These are phyloP conservation scores for Rubia peregrina DNA, from an alignment of 305 asterid species.

Conservation along the genomic window DNA sequence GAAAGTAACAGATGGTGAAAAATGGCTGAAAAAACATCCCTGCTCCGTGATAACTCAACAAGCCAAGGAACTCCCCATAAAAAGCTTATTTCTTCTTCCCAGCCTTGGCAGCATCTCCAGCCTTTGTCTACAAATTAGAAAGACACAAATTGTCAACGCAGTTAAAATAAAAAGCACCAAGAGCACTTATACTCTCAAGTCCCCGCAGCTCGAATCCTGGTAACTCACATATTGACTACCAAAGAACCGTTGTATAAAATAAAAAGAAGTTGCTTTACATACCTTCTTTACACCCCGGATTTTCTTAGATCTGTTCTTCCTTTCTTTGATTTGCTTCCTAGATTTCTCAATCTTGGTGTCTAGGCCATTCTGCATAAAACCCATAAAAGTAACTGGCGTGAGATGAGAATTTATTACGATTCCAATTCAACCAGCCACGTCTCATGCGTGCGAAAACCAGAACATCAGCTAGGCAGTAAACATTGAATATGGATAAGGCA, in stretches of 20 bases:
- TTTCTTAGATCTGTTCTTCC: constrained; percentile 26
- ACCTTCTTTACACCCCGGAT: constrained; percentile 29
- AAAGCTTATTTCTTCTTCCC: constrained; percentile 21
- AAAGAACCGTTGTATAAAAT: not conserved
- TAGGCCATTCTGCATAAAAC: constrained; percentile 19
- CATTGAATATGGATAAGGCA: not conserved
- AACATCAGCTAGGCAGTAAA: not conserved
- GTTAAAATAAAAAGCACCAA: not conserved
- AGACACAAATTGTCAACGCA: not conserved
- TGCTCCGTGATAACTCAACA: not conserved
- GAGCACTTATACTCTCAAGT: not conserved
- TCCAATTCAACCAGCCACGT: not conserved
- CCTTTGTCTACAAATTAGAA: constrained; percentile 19
- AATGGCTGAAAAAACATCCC: constrained; percentile 2
- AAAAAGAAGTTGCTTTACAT: not conserved
- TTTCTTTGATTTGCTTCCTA: constrained; percentile 25
- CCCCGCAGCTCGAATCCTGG: too few species aligned
- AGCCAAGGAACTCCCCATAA: constrained; percentile 3
- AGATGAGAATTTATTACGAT: too few species aligned
- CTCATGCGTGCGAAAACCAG: not conserved
- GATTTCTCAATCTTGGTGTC: constrained; percentile 25
- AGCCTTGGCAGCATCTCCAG: constrained; percentile 24
- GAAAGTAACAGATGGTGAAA: not conserved
- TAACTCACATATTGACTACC: not conserved
- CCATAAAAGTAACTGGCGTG: not conserved